These are phyloP conservation scores for Brassica rapa DNA, from an alignment of 345 rosid species.

Conservation along the genomic window DNA sequence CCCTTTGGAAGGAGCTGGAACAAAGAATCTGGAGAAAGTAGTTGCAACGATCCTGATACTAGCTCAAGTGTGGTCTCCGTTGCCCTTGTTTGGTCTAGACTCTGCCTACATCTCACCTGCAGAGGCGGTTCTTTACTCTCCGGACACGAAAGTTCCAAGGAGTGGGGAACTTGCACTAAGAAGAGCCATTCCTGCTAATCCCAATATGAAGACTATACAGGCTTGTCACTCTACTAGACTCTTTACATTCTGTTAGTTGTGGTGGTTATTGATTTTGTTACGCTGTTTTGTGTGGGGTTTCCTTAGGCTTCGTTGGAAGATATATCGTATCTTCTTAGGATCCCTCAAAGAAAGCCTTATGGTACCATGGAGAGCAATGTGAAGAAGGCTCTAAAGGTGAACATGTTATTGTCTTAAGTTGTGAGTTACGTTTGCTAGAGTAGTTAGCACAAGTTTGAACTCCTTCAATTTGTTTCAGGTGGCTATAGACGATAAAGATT, in stretches of 20 bases:
- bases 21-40: slow-evolving; percentile 48
- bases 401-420: neutral
- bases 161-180: slow-evolving; percentile 94
- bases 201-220: slow-evolving; percentile 86
- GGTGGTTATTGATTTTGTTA: slow-evolving; percentile 20
- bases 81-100: slow-evolving; percentile 58
- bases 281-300: slow-evolving; percentile 11
- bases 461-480: slow-evolving; percentile 48
- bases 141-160: slow-evolving; percentile 88
- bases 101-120: slow-evolving; percentile 55
- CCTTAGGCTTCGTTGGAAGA: slow-evolving; percentile 83
- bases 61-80: slow-evolving; percentile 67
- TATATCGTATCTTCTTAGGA: slow-evolving; percentile 82
- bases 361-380: slow-evolving; percentile 97
- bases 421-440: neutral
- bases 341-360: slow-evolving; percentile 95
- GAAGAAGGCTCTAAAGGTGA: slow-evolving; percentile 85
- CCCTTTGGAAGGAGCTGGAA: slow-evolving; percentile 35
- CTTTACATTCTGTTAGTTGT: neutral
- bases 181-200: slow-evolving; percentile 86
- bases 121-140: slow-evolving; percentile 80
- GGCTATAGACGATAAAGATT: slow-evolving; percentile 72
- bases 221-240: slow-evolving; percentile 31
- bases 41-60: slow-evolving; percentile 51
- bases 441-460: neutral